Conservation (phyloP, 805 yeast species). For the Candida yuanshanica region DNA sequence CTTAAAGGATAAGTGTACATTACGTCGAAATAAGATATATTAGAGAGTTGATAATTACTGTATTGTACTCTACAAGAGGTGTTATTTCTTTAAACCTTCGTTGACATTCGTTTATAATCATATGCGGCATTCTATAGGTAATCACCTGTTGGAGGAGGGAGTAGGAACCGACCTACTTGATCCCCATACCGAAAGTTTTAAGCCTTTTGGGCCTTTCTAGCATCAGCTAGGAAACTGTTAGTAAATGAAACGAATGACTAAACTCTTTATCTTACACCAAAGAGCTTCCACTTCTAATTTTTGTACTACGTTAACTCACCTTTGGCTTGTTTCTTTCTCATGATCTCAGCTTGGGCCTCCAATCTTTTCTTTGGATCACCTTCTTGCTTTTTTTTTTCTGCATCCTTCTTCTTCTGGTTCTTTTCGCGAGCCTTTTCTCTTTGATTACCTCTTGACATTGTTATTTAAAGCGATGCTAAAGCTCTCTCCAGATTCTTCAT, state of each 20-base stretch:
- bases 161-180: neutral
- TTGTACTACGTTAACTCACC: constrained; percentile 40
- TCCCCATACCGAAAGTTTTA: constrained; percentile 6
- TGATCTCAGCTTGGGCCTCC: constrained; percentile 85
- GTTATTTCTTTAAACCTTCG: neutral
- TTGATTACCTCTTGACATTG: constrained; percentile 97
- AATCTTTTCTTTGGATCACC: constrained; percentile 85
- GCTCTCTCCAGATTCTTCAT: too few relatives aligned
- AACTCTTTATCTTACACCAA: neutral
- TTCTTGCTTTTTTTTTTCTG: constrained; percentile 53
- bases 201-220: constrained; percentile 30
- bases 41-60: neutral
- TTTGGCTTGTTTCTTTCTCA: constrained; percentile 83
- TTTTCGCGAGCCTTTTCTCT: constrained; percentile 91
- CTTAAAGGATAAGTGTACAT: neutral
- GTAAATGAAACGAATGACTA: constrained; percentile 1
- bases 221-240: constrained; percentile 38
- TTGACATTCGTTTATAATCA: neutral
- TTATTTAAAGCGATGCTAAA: too few relatives aligned
- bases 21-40: neutral
- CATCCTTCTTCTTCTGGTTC: constrained; percentile 75
- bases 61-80: neutral
- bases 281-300: neutral
- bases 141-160: too few relatives aligned
- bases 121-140: neutral